Evolutionary conservation across 2,329 filamentous ascomycete species (phyloP).

Genomic region (Colletotrichum tamarilloi): DNA sequence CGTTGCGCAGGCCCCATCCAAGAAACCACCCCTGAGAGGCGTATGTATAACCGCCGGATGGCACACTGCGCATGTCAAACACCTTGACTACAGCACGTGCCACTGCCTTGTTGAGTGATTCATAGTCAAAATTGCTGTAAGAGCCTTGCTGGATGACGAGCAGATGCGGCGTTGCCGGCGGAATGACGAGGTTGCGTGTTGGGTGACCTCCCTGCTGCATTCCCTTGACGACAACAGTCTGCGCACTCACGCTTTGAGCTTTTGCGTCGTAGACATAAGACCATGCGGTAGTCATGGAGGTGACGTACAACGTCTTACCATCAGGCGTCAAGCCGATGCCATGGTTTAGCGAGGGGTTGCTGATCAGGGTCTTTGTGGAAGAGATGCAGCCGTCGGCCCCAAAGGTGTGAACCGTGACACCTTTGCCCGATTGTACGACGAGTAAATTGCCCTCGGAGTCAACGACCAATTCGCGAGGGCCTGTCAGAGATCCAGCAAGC

Average conservation of each 20-base stretch:
- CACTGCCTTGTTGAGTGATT: slow-evolving; percentile 44
- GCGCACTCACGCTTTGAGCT: slow-evolving; percentile 56
- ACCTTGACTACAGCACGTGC: slow-evolving; percentile 55
- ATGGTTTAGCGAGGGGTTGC: slow-evolving; percentile 50
- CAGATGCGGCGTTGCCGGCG: slow-evolving; percentile 48
- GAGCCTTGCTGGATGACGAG: slow-evolving; percentile 52
- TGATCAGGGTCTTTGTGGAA: slow-evolving; percentile 49
- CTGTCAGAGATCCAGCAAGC: slow-evolving; percentile 49
- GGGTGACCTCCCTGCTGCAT: slow-evolving; percentile 54
- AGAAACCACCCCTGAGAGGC: slow-evolving; percentile 52
- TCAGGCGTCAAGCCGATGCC: slow-evolving; percentile 52
- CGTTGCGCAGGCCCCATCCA: slow-evolving; percentile 66
- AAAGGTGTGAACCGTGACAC: slow-evolving; percentile 53
- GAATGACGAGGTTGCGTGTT: slow-evolving; percentile 50
- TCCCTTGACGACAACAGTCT: slow-evolving; percentile 51
- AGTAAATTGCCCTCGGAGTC: slow-evolving; percentile 51
- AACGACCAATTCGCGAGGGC: slow-evolving; percentile 49
- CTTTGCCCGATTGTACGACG: slow-evolving; percentile 48
- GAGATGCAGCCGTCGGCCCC: slow-evolving; percentile 53
- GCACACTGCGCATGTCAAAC: slow-evolving; percentile 51
- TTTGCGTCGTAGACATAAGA: slow-evolving; percentile 67
- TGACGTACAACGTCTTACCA: slow-evolving; percentile 51
- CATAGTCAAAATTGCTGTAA: slow-evolving; percentile 52
- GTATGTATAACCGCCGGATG: slow-evolving; percentile 49
- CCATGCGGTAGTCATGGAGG: slow-evolving; percentile 56